Conservation (phyloP, 225 moss, liverwort and hornwort genomes). For the Thuidium tamariscinum region DNA sequence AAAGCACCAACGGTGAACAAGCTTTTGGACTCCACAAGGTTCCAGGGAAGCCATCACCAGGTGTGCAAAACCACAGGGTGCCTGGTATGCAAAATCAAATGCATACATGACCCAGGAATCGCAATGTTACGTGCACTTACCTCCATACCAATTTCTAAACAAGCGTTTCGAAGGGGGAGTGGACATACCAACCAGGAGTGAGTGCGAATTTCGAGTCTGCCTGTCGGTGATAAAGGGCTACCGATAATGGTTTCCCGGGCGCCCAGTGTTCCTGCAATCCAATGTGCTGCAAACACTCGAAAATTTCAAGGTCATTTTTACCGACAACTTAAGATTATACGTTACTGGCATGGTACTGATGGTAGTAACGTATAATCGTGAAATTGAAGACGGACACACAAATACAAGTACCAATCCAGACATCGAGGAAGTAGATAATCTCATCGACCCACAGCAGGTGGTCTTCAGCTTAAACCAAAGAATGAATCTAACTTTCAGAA, state of each 20-base stretch:
- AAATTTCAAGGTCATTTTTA: background rate
- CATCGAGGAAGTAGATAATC: background rate
- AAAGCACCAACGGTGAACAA: no score
- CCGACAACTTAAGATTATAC: background rate
- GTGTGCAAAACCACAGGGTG: no score
- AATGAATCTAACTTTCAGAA: background rate
- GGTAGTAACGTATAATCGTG: background rate
- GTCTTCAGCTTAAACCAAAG: background rate
- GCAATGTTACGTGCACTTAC: no score
- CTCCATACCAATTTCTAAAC: background rate
- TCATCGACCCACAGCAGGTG: background rate
- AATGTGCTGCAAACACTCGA: no score
- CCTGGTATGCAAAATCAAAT: background rate
- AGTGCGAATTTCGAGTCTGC: background rate
- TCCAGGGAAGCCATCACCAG: background rate
- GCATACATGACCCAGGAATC: fast-evolving
- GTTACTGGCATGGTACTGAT: background rate
- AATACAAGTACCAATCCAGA: background rate
- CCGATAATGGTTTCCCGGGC: background rate
- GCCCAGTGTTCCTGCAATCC: background rate
- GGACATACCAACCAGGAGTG: background rate
- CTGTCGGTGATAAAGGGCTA: background rate
- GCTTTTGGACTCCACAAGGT: background rate
- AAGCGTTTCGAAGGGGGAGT: background rate
- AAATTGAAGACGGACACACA: background rate